Evolutionary conservation across 2,329 filamentous ascomycete species (phyloP).

Genomic region (Cladosporium sp.): DNA sequence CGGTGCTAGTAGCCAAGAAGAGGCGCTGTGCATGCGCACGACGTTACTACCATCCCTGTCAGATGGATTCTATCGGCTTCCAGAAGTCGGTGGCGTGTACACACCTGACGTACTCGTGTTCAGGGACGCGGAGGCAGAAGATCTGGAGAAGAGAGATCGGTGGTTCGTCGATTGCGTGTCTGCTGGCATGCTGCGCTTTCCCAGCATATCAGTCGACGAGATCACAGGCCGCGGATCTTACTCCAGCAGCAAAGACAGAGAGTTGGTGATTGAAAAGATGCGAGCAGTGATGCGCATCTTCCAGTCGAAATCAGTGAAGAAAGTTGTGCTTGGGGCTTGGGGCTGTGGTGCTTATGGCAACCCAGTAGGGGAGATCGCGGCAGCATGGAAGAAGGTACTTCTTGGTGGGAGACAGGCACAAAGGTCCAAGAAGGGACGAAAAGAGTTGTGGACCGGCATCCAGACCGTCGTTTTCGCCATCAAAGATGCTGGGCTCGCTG

Average conservation of each 20-base stretch:
- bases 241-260: constrained; percentile 46
- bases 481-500: constrained; percentile 52
- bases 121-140: constrained; percentile 39
- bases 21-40: constrained; percentile 58
- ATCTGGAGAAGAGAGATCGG: constrained; percentile 46
- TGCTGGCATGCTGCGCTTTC: constrained; percentile 58
- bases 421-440: constrained; percentile 32
- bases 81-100: constrained; percentile 55
- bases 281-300: constrained; percentile 54
- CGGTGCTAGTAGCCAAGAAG: constrained; percentile 60
- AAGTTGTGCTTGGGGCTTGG: constrained; percentile 61
- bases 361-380: constrained; percentile 56
- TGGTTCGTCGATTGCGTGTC: constrained; percentile 59
- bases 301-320: constrained; percentile 43
- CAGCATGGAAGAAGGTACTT: constrained; percentile 49
- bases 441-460: constrained; percentile 42
- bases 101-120: constrained; percentile 60
- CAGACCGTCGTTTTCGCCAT: constrained; percentile 59
- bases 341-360: constrained; percentile 64
- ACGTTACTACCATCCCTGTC: constrained; percentile 58
- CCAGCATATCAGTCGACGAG: constrained; percentile 44
- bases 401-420: constrained; percentile 30
- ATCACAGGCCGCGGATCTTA: constrained; percentile 34
- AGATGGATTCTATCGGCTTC: constrained; percentile 58
- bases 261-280: constrained; percentile 55